Base-by-base conservation (phyloP, 2,329 filamentous ascomycete genomes). In the Epichloe uncinata region DNA sequence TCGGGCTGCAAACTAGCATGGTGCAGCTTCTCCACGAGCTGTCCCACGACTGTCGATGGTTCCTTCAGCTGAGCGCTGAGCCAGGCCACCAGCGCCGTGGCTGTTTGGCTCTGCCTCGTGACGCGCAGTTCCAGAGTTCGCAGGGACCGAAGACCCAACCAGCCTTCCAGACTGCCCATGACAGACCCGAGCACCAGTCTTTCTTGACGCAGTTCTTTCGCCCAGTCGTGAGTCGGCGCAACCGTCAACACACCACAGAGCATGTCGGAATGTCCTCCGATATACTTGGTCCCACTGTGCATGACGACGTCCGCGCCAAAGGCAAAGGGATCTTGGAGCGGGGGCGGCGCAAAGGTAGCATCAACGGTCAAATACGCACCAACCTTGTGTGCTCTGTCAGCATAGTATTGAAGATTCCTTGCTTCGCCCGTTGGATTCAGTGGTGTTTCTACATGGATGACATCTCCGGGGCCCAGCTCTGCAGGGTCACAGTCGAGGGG, bases 211-310 rank as follows among this genome's bases (percentile, higher is more conserved):
- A 97, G 68, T 20, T 67, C 70, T 33, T 64, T 62, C n/a, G 79
- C 65, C 84, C 84, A 86, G 4, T 73, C 58, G 44, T 67, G 67
- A 37, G 65, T 65, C 15, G 77, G 75, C 47, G 76, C 71, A 5
- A 89, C 77, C 0, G 81, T 79, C 30, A 98, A 69, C 16, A 94
- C 84, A 20, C 93, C 93, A 62, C 87, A 94, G 5, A 97, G 78
- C 75, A 97, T 76, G 68, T 98, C 93, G 56, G 84, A 91, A 69
- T 98, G 93, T 0, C 93, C 93, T 18, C 93, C 93, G 57, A 98
- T 80, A 68, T 97, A 98, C 73, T 97, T 98, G 16, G 90, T 95
- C 3, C 89, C 93, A 47, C 79, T 85, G 68, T 98, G 93, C 87
- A 97, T 85, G 35, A 95, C 79, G 1, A 90, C 68, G 66, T 97